These are phyloP conservation scores for Fistulifera solaris DNA, from an alignment of 108 stramenopile genomes.

Conservation along the genomic window DNA sequence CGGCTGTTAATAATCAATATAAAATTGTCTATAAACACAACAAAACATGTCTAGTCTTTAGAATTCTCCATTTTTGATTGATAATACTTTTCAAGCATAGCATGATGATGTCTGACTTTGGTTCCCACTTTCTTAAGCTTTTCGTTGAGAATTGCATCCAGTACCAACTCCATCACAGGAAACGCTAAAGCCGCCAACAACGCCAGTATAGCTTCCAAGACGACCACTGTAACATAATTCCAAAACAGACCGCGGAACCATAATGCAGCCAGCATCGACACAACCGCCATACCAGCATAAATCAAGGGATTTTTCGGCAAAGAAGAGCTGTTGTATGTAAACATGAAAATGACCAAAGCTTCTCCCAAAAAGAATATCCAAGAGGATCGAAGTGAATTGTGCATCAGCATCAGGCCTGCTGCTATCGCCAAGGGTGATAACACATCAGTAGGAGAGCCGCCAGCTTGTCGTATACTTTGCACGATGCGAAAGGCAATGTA, in stretches of 20 bases:
- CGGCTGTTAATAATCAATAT: no score
- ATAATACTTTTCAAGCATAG: conserved; percentile 50
- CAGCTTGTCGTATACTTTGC: conserved; percentile 2
- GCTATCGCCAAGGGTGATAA: conserved; percentile 54
- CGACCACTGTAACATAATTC: conserved; percentile 58
- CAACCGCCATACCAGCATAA: conserved; percentile 14
- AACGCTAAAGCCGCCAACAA: conserved; percentile 68
- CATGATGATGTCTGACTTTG: conserved; percentile 65
- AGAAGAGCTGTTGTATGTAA: conserved; percentile 54
- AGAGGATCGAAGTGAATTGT: conserved; percentile 12
- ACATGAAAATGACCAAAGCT: conserved; percentile 63
- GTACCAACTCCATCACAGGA: conserved; percentile 79
- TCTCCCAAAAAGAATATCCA: conserved; percentile 56
- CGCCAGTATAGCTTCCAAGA: conserved; percentile 50
- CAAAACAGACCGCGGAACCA: conserved; percentile 76
- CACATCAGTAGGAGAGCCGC: conserved; percentile 21
- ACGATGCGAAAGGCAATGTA: conserved; percentile 45
- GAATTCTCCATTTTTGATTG: conserved; percentile 13
- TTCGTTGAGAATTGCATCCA: conserved; percentile 77
- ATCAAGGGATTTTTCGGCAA: conserved; percentile 2
- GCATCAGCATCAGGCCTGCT: conserved; percentile 62
- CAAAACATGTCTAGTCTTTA: background rate
- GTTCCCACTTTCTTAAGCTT: conserved; percentile 78
- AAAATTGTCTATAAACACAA: no score
- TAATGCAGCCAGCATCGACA: conserved; percentile 38